Evolutionary conservation across 495 filamentous ascomycete genomes (phyloP).

Genomic region (Penicillium pancosmium): DNA sequence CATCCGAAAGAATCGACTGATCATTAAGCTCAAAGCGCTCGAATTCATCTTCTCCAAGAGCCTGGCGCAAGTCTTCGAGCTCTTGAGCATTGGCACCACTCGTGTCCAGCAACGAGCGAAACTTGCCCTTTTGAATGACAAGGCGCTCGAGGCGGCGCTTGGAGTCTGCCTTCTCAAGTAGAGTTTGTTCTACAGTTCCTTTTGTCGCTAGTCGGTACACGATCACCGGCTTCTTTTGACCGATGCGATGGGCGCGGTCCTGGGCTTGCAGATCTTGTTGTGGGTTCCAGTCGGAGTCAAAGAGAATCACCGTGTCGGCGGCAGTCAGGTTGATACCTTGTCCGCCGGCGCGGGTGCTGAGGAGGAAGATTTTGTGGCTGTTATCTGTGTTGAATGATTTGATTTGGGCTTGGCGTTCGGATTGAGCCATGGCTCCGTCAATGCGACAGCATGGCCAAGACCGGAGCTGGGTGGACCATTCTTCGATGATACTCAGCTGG

Average conservation of each 20-base stretch:
- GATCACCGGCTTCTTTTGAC: conserved; percentile 87
- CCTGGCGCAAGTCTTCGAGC: conserved; percentile 48
- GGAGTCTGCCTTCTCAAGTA: conserved; percentile 85
- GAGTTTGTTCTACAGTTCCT: conserved; percentile 85
- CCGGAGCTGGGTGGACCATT: conserved; percentile 74
- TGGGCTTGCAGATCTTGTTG: conserved; percentile 97
- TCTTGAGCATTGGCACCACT: conserved; percentile 34
- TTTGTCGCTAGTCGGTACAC: conserved; percentile 96
- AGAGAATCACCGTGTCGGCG: conserved; percentile 75
- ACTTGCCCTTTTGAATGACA: conserved; percentile 90
- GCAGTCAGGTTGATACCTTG: conserved; percentile 88
- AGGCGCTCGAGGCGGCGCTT: conserved; percentile 94
- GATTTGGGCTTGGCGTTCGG: conserved; percentile 81
- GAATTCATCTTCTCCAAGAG: conserved; percentile 53
- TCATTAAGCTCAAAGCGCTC: conserved; percentile 61
- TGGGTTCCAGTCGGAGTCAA: conserved; percentile 93
- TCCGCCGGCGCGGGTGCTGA: conserved; percentile 89
- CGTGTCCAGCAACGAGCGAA: conserved; percentile 56
- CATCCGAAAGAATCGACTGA: conserved; percentile 67
- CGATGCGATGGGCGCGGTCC: conserved; percentile 92
- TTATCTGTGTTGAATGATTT: conserved; percentile 77
- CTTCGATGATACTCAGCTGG: conserved; percentile 86
- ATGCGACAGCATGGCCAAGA: conserved; percentile 85
- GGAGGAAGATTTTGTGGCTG: conserved; percentile 75
- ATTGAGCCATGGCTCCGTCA: conserved; percentile 82